Conservation (phyloP, 768 basidiomycete genomes). For the Lactarius pseudohatsudake region DNA sequence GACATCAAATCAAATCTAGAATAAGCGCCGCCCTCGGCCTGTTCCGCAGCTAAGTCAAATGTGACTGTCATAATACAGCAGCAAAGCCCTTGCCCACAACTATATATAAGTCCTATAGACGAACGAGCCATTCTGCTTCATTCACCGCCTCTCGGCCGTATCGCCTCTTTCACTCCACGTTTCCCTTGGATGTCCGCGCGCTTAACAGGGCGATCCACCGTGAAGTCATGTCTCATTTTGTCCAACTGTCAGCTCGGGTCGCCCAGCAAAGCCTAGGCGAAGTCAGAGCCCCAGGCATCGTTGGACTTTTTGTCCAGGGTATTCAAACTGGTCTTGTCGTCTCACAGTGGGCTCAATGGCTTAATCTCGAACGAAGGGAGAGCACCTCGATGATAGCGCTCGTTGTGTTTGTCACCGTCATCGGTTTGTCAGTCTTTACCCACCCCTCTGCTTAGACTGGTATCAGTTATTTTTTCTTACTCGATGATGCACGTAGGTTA, state of each 20-base stretch:
- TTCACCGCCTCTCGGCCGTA: background rate
- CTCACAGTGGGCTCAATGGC: conserved; percentile 22
- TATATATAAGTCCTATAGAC: background rate
- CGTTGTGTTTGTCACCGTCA: conserved; percentile 13
- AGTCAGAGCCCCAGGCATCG: conserved; percentile 11
- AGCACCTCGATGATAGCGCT: background rate
- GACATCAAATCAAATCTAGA: background rate
- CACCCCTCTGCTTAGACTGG: too few species aligned
- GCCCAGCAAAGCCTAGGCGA: conserved; percentile 9
- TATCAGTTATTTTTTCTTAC: background rate
- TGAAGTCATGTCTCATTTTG: conserved; percentile 5
- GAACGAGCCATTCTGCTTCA: too few species aligned
- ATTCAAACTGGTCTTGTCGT: conserved; percentile 20
- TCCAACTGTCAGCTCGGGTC: background rate
- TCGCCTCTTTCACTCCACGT: conserved; percentile 4
- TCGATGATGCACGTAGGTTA: background rate
- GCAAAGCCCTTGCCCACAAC: background rate
- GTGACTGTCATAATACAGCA: background rate
- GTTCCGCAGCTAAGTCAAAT: background rate
- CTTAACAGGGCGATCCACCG: background rate
- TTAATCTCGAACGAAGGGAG: conserved; percentile 7
- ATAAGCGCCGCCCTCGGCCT: background rate
- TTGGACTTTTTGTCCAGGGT: conserved; percentile 23
- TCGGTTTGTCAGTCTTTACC: conserved; percentile 20
- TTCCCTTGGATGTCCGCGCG: background rate